Base-by-base conservation (phyloP, 2,329 filamentous ascomycete genomes). In the Davidsoniella neocaledoniae region DNA sequence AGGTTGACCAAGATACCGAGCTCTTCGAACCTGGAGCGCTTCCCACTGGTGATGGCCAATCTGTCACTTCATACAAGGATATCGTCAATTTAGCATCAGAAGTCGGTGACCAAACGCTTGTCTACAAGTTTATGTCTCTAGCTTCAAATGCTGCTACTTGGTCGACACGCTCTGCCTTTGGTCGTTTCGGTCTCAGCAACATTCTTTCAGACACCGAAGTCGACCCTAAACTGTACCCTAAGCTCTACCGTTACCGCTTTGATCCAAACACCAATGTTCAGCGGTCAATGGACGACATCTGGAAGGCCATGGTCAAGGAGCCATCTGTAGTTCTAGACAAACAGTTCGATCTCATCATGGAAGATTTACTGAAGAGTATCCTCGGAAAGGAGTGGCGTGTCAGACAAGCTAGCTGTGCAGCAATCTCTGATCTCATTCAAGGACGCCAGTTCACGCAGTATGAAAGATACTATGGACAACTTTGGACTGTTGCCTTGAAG, bases 51-150 rank as follows among this genome's bases (percentile, higher is more conserved):
- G 86, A 94, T 55, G 87, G 87, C 6, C 86, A 75, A 56, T 87
- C 87, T 0, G 77, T 96, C 50, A 95, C 86, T 0, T 96, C 90
- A 0, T 98, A 98, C 68, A 94, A 94, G 61, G 91, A 98, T 60
- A 96, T 98, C 56, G 84, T 98, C 63, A 91, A 88, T 57, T 70
- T 98, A 44, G 91, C 91, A n/a, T 86, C 90, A 41, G 91, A 98
- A 65, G 88, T 95, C 33, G 91, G 91, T 9, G 90, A 98, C 59
- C 90, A 91, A 52, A 88, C 84, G 57, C 70, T 98, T n/a, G 85
- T 96, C 1, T 98, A 98, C 68, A 86, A 88, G 54, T 96, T 98
- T 66, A 98, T 98, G 91, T 90, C 88, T 0, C 73, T 98, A 56
- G 91, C 91, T 2, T 86, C 87, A 1, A 94, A 95, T 59, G 93